Evolutionary conservation across 768 basidiomycete species (phyloP).

Genomic region (Hygrophorus pudorinus): DNA sequence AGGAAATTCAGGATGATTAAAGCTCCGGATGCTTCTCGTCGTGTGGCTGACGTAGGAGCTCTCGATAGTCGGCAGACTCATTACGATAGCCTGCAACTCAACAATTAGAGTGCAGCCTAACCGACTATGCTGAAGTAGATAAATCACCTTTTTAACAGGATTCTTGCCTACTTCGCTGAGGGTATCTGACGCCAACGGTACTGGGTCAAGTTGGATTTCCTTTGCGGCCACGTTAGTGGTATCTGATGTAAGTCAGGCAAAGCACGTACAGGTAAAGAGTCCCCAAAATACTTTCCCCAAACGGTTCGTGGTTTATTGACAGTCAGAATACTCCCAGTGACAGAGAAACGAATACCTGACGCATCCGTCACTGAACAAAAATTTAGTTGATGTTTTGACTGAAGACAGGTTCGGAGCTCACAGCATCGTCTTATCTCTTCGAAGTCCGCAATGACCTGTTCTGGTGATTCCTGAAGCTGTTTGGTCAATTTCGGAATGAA

Average conservation of each 20-base stretch:
- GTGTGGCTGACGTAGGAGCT: conserved; percentile 79
- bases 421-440: conserved; percentile 60
- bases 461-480: conserved; percentile 63
- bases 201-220: conserved; percentile 48
- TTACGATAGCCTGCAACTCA: conserved; percentile 57
- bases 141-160: conserved; percentile 56
- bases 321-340: conserved; percentile 75
- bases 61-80: conserved; percentile 90
- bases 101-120: conserved; percentile 6
- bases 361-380: conserved; percentile 63
- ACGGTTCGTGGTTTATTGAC: conserved; percentile 62
- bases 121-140: not conserved
- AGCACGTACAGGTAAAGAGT: conserved; percentile 45
- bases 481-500: conserved; percentile 69
- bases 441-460: conserved; percentile 61
- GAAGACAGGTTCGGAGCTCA: conserved; percentile 28
- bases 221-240: conserved; percentile 16
- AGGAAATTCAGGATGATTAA: conserved; percentile 74
- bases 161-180: conserved; percentile 68
- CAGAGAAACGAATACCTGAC: conserved; percentile 75
- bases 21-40: conserved; percentile 71
- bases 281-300: conserved; percentile 63
- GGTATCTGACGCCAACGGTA: conserved; percentile 57
- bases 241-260: not conserved
- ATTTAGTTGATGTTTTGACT: not conserved